Conservation (phyloP, 768 basidiomycete species). For the Trametes sanguinea region DNA sequence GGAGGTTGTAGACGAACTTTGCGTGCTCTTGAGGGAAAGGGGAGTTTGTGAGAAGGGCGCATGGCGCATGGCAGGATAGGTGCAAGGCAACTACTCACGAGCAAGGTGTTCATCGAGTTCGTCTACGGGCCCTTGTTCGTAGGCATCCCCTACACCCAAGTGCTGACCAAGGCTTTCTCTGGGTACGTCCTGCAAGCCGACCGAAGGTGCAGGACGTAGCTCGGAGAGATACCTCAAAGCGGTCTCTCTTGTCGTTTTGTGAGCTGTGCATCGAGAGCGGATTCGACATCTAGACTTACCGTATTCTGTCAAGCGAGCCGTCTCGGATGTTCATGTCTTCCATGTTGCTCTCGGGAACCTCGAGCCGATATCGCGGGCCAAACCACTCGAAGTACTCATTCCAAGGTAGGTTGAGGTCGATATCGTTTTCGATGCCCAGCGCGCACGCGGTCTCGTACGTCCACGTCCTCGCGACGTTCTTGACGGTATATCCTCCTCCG, state of each 20-base stretch:
- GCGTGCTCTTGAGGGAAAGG: conserved; percentile 54
- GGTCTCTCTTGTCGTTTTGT: background rate
- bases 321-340: conserved; percentile 88
- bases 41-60: background rate
- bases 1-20: conserved; percentile 53
- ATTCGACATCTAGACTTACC: conserved; percentile 45
- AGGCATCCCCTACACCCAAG: conserved; percentile 57
- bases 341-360: conserved; percentile 92
- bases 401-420: conserved; percentile 80
- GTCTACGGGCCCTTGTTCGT: conserved; percentile 48
- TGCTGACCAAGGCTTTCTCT: conserved; percentile 65
- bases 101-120: conserved; percentile 68
- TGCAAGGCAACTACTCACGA: conserved; percentile 47
- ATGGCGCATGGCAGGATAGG: background rate
- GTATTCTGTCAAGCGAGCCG: conserved; percentile 75
- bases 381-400: conserved; percentile 97
- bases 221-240: conserved; percentile 56
- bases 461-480: conserved; percentile 95
- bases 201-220: conserved; percentile 78
- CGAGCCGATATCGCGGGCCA: conserved; percentile 90
- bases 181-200: conserved; percentile 83
- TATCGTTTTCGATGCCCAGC: conserved; percentile 81
- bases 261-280: background rate
- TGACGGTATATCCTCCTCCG: conserved; percentile 96
- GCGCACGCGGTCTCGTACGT: conserved; percentile 96